A percentile compares a stretch with the other conserved stretches of the same genome.
These are phyloP conservation scores for Teratosphaeria viscida DNA, from an alignment of 2,329 filamentous ascomycete species.

Conservation along the genomic window DNA sequence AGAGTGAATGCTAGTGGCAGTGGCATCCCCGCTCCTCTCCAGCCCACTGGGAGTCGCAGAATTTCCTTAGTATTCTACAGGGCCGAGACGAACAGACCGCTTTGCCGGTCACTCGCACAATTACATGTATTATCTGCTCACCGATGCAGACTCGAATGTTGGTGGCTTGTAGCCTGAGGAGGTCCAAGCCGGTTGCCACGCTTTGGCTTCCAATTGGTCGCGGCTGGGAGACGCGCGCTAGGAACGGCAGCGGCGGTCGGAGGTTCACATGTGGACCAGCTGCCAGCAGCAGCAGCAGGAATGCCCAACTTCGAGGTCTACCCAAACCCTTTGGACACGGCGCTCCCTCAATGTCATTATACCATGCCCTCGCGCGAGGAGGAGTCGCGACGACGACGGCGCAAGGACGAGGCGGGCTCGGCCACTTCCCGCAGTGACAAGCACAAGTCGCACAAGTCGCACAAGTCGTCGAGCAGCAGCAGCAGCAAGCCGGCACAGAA, in stretches of 20 bases:
- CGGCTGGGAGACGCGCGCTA: background rate
- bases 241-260: background rate
- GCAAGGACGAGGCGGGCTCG: conserved; percentile 22
- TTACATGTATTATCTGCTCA: background rate
- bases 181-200: background rate
- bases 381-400: conserved; percentile 19
- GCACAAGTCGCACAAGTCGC: conserved; percentile 9
- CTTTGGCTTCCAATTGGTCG: background rate
- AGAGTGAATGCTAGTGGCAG: background rate
- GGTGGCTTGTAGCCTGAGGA: background rate
- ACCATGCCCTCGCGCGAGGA: conserved; percentile 16
- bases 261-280: background rate
- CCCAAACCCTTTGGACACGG: conserved; percentile 9
- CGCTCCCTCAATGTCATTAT: conserved; percentile 5
- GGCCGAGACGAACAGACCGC: background rate
- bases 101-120: background rate
- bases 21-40: background rate
- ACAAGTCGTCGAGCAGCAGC: conserved; percentile 14
- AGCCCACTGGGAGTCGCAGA: background rate
- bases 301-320: conserved; percentile 4
- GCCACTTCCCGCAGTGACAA: conserved; percentile 18
- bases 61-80: background rate
- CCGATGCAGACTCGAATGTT: background rate
- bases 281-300: background rate
- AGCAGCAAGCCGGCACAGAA: conserved; percentile 6